Evolutionary conservation across 192 early-diverging fungal genomes (phyloP).

Genomic region (Podila epicladia): DNA sequence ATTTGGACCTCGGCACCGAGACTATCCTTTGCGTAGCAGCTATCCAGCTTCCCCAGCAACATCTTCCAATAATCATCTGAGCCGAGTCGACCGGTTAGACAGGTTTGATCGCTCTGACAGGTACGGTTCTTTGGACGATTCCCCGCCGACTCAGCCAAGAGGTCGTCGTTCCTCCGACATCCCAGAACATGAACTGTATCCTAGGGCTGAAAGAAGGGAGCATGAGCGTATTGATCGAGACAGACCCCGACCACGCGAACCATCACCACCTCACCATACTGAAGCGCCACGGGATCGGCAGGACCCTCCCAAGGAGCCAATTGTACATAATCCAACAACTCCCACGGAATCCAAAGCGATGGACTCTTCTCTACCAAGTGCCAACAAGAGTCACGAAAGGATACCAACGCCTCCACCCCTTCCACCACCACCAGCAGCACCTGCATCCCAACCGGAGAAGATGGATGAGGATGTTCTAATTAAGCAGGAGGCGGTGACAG

Average conservation of each 20-base stretch:
- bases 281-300: not conserved
- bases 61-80: not conserved
- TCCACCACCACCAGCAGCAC: not conserved
- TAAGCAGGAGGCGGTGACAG: not conserved
- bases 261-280: too few relatives aligned
- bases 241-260: too few relatives aligned
- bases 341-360: not conserved
- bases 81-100: not conserved
- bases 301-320: not conserved
- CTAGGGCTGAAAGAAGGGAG: too few relatives aligned
- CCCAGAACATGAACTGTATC: too few relatives aligned
- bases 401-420: not conserved
- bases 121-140: not conserved
- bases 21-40: slow-evolving; percentile 6
- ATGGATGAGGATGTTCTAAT: not conserved
- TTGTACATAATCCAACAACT: not conserved
- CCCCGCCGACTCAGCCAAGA: too few relatives aligned
- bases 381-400: too few relatives aligned
- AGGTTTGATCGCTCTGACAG: not conserved
- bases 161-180: too few relatives aligned
- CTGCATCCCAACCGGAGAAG: not conserved
- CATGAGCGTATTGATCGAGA: too few relatives aligned
- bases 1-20: not conserved
- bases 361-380: too few relatives aligned
- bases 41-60: slow-evolving; percentile 6